Percentiles rank a stretch among this genome's conserved stretches.
Conservation (phyloP, 495 filamentous ascomycete species). For the Aspergillus coremiiformis region DNA sequence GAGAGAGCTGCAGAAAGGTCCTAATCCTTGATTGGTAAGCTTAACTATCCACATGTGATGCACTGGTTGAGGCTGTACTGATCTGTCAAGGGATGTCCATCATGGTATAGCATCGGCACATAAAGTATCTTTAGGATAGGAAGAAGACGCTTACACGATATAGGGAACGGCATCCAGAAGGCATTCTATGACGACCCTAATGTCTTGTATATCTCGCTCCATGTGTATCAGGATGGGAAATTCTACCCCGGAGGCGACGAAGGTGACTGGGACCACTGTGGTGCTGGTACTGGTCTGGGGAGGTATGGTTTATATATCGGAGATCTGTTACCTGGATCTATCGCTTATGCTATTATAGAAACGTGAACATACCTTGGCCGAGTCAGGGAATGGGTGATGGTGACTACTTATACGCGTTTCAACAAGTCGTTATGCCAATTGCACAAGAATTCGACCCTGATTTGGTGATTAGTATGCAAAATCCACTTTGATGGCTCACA, state of each 20-base stretch:
- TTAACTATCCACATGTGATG: not conserved
- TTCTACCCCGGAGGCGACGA: slow-evolving; percentile 81
- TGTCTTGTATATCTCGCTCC: slow-evolving; percentile 92
- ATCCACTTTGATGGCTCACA: not conserved
- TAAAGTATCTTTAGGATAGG: not conserved
- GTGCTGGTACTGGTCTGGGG: slow-evolving; percentile 64
- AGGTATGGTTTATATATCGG: slow-evolving; percentile 33
- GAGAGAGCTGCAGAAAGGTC: slow-evolving; percentile 74
- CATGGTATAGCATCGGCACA: slow-evolving; percentile 38
- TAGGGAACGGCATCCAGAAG: slow-evolving; percentile 92
- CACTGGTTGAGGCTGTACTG: slow-evolving; percentile 12
- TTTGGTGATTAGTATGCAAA: slow-evolving; percentile 64
- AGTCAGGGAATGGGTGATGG: slow-evolving; percentile 91
- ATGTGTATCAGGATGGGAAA: slow-evolving; percentile 70
- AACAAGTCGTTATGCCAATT: slow-evolving; percentile 95
- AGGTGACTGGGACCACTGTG: slow-evolving; percentile 71
- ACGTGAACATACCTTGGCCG: slow-evolving; percentile 93
- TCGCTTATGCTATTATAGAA: slow-evolving; percentile 42
- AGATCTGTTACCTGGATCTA: not conserved
- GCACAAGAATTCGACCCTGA: slow-evolving; percentile 89
- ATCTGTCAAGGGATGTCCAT: slow-evolving; percentile 51
- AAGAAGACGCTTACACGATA: slow-evolving; percentile 15
- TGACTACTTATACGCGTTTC: slow-evolving; percentile 94
- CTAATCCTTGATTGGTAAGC: slow-evolving; percentile 94
- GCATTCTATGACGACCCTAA: slow-evolving; percentile 93